phyloP scores from a whole-genome alignment of 805 yeast genomes.

The Gaillardinia entomophila region DNA sequence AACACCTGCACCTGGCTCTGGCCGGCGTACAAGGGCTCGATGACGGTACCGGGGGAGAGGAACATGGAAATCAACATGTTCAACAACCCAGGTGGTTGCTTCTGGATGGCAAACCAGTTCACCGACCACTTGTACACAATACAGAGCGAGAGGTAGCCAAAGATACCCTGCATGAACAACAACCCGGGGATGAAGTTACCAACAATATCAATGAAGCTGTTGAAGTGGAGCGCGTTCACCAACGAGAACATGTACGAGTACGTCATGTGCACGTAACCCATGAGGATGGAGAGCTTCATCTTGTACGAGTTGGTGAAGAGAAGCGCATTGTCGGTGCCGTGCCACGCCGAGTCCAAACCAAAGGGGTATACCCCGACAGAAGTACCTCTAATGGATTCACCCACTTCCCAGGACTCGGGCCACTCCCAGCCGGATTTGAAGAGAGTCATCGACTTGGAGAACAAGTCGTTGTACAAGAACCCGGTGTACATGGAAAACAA shows the following conservation, averaged over 20 bases:
- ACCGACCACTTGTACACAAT: slow-evolving; percentile 71
- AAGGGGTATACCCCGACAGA: slow-evolving; percentile 47
- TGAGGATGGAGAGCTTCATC: slow-evolving; percentile 69
- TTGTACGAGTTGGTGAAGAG: slow-evolving; percentile 69
- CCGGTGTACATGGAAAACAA: slow-evolving; percentile 71
- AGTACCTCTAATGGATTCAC: slow-evolving; percentile 38
- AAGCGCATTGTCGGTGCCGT: slow-evolving; percentile 69
- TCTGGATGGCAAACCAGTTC: slow-evolving; percentile 59
- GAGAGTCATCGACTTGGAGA: slow-evolving; percentile 64
- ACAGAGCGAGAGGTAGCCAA: slow-evolving; percentile 63
- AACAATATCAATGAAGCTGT: slow-evolving; percentile 56
- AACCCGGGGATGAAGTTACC: slow-evolving; percentile 74
- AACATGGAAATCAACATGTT: slow-evolving; percentile 77
- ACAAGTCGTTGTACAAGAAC: slow-evolving; percentile 64
- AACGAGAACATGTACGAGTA: slow-evolving; percentile 65
- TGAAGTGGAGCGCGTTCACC: slow-evolving; percentile 54
- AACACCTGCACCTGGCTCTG: slow-evolving; percentile 58
- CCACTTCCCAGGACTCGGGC: slow-evolving; percentile 42
- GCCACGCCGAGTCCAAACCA: slow-evolving; percentile 74
- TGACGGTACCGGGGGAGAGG: slow-evolving; percentile 64
- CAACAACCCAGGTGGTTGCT: slow-evolving; percentile 66
- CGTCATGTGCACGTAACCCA: slow-evolving; percentile 74
- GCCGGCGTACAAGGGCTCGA: slow-evolving; percentile 59
- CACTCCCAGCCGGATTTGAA: slow-evolving; percentile 69
- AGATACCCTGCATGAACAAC: slow-evolving; percentile 69